Evolutionary conservation across 73 alveolate genomes (phyloP).

Genomic region (Breviolum minutum): DNA sequence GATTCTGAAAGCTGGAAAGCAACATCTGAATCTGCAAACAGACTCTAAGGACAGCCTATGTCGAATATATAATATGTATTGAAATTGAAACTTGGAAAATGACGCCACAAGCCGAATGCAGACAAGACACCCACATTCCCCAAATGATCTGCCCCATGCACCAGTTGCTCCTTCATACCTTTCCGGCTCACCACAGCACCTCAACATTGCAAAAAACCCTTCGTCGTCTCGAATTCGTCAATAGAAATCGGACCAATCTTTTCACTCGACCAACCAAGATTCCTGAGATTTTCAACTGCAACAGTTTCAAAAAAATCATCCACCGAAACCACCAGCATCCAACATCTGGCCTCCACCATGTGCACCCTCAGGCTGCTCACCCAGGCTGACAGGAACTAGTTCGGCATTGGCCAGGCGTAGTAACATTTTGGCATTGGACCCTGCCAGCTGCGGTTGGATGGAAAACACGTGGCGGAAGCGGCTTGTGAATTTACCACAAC

Average conservation of each 20-base stretch:
- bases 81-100: background rate
- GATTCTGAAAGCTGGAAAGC: background rate
- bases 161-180: slow-evolving; percentile 57
- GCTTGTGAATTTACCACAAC: background rate
- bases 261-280: background rate
- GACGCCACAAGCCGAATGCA: background rate
- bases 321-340: background rate
- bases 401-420: slow-evolving; percentile 34
- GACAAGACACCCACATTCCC: slow-evolving; percentile 54
- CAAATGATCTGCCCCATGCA: slow-evolving; percentile 78
- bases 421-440: slow-evolving; percentile 78
- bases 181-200: slow-evolving; percentile 52
- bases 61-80: too few species aligned
- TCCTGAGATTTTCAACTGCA: background rate
- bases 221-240: background rate
- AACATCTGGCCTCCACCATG: background rate
- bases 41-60: too few species aligned
- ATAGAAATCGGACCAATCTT: background rate
- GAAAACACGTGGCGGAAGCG: background rate
- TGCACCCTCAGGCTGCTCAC: background rate
- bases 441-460: background rate
- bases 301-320: background rate
- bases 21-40: background rate
- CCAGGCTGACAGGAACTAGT: slow-evolving; percentile 42
- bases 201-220: background rate